phyloP scores from a whole-genome alignment of 2,329 filamentous ascomycete genomes.

The Alternaria sp. region DNA sequence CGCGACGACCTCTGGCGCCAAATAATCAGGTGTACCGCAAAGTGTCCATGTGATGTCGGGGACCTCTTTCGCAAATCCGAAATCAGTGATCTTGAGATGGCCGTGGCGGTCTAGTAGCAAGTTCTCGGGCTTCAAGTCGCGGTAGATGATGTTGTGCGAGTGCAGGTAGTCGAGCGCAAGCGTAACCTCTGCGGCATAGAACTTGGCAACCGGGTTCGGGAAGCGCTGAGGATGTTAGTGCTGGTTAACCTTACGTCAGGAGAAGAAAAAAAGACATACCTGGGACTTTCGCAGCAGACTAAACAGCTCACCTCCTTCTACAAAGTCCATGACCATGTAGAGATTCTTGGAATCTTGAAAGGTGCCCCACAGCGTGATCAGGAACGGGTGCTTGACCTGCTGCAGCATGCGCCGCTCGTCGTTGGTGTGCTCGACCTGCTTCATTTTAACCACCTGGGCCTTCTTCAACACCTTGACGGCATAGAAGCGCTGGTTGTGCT shows the following conservation, averaged over 20 bases:
- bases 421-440: constrained; percentile 99
- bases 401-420: constrained; percentile 96
- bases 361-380: constrained; percentile 97
- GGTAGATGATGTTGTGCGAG: constrained; percentile 94
- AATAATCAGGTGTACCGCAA: constrained; percentile 95
- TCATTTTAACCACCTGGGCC: constrained; percentile 99
- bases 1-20: constrained; percentile 97
- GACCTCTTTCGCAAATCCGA: constrained; percentile 97
- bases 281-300: constrained; percentile 88
- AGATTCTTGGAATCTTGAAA: constrained; percentile 95
- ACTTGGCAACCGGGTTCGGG: constrained; percentile 97
- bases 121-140: constrained; percentile 96
- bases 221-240: constrained; percentile 73
- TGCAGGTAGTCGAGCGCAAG: constrained; percentile 95
- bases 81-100: constrained; percentile 96
- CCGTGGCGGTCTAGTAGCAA: constrained; percentile 89
- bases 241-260: neutral
- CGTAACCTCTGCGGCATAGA: constrained; percentile 97
- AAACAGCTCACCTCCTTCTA: constrained; percentile 97
- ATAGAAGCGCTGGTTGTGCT: constrained; percentile 98
- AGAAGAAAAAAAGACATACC: constrained; percentile 7
- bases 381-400: constrained; percentile 95
- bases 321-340: constrained; percentile 99
- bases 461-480: constrained; percentile 99
- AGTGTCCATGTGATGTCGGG: constrained; percentile 99